Base-by-base conservation (phyloP, 1,139 yeast genomes). In the Lodderomyces metapsilosis region DNA sequence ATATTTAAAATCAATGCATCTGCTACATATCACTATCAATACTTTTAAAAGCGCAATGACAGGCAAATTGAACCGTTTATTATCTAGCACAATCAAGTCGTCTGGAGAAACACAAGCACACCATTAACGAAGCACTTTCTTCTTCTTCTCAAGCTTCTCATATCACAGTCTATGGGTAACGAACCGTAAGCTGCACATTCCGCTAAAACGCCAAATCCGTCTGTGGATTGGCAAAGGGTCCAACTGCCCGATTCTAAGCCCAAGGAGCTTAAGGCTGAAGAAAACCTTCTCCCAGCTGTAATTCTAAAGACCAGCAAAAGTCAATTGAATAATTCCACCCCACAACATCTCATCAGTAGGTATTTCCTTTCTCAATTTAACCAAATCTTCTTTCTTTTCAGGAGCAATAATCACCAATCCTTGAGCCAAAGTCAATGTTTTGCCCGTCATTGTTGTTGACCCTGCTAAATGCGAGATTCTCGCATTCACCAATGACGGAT, bases 291-390 rank as follows among this genome's bases (percentile, higher is more conserved):
- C 22, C 22, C 22, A 5, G 7, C 22, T 8, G 7, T 8, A 20
- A 5, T 12, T 12, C 9, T 53, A 58, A 39, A 58, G 42, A 34
- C 58, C 62, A 6, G 77, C 76, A 49, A 71, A 71, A 2, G 66
- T 60, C 36, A 70, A 55, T 40, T 64, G 70, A 16, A 62, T 53
- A 43, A 65, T 66, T 2, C 66, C 68, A 7, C 78, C 78, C 59
- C 65, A 59, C 17, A 71, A 45, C 10, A 62, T 36, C 5, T 59
- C 48, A 8, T 51, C 49, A 8, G 51, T 41, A 1, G 67, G 62
- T n/a, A 58, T 44, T 5, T 52, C 54, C 16, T 53, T 32, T 32
- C 49, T 43, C 21, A 65, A 41, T 11, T 48, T 46, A 11, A 54
- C 57, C 42, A 52, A 51, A 38, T 68, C 64, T 15, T 57, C 59